Percentiles rank a stretch among this genome's conserved stretches.
These are phyloP conservation scores for Benincasa hispida DNA, from an alignment of 306 rosid genomes.

Conservation along the genomic window DNA sequence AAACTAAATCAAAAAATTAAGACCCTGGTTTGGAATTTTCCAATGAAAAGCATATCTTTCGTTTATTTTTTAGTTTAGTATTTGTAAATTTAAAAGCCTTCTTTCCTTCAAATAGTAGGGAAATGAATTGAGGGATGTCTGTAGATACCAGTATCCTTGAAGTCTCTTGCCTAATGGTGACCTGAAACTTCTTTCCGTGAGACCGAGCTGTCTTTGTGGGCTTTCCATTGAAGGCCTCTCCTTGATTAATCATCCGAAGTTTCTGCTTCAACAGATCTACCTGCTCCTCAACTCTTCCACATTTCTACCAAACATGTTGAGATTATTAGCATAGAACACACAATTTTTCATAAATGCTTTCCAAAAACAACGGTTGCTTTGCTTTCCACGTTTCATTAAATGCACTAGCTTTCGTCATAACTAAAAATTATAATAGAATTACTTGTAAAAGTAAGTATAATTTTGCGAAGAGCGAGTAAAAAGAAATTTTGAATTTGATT, in stretches of 20 bases:
- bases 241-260: slow-evolving; percentile 58
- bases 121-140: neutral
- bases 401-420: neutral
- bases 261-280: slow-evolving; percentile 69
- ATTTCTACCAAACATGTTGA: slow-evolving; percentile 37
- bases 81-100: neutral
- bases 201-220: slow-evolving; percentile 84
- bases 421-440: neutral
- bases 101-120: neutral
- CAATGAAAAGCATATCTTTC: too few relatives aligned
- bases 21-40: too few relatives aligned
- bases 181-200: slow-evolving; percentile 83
- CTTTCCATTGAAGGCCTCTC: slow-evolving; percentile 80
- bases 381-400: neutral
- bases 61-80: too few relatives aligned
- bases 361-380: neutral
- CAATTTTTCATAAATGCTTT: neutral
- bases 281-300: slow-evolving; percentile 83
- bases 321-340: slow-evolving; percentile 8
- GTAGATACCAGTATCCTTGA: slow-evolving; percentile 67
- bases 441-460: neutral
- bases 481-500: neutral
- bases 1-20: too few relatives aligned
- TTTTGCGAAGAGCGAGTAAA: neutral
- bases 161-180: slow-evolving; percentile 81